These are phyloP conservation scores for Aspergillus niger DNA, from an alignment of 2,329 filamentous ascomycete species.

Conservation along the genomic window DNA sequence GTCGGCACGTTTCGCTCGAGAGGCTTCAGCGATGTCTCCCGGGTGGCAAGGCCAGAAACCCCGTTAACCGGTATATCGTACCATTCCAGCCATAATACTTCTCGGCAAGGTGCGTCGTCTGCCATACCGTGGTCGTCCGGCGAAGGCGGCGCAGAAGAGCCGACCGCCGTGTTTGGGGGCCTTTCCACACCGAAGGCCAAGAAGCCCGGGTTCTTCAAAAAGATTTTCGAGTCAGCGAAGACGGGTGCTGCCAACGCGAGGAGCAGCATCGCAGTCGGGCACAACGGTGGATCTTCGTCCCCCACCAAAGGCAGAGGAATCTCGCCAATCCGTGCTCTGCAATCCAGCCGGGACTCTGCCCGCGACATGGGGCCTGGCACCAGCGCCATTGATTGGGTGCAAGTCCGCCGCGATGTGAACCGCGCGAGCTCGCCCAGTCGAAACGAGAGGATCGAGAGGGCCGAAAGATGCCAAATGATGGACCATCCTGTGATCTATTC, in stretches of 20 bases:
- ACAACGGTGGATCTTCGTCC: conserved; percentile 46
- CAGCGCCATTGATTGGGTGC: conserved; percentile 80
- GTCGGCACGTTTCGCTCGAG: conserved; percentile 42
- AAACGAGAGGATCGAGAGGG: conserved; percentile 81
- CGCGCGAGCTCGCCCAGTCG: conserved; percentile 89
- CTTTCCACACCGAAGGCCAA: conserved; percentile 73
- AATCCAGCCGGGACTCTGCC: conserved; percentile 53
- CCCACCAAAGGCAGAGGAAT: conserved; percentile 56
- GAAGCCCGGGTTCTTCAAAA: conserved; percentile 90
- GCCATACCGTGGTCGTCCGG: conserved; percentile 60
- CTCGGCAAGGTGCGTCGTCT: conserved; percentile 61
- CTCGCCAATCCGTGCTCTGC: conserved; percentile 36
- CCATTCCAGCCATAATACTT: conserved; percentile 78
- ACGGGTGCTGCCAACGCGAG: conserved; percentile 88
- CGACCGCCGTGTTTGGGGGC: conserved; percentile 72
- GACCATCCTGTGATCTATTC: conserved; percentile 86
- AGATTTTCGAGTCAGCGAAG: conserved; percentile 91
- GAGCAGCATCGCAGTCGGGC: conserved; percentile 74
- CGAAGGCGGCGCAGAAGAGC: conserved; percentile 59
- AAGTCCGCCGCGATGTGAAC: conserved; percentile 93
- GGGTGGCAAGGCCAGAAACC: conserved; percentile 50
- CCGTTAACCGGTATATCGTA: conserved; percentile 79
- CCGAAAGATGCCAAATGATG: conserved; percentile 91
- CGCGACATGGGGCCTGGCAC: conserved; percentile 70
- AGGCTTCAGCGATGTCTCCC: conserved; percentile 41